These are phyloP conservation scores for Puccinellia tenuiflora DNA, from an alignment of 176 grass and related monocot genomes.

Conservation along the genomic window DNA sequence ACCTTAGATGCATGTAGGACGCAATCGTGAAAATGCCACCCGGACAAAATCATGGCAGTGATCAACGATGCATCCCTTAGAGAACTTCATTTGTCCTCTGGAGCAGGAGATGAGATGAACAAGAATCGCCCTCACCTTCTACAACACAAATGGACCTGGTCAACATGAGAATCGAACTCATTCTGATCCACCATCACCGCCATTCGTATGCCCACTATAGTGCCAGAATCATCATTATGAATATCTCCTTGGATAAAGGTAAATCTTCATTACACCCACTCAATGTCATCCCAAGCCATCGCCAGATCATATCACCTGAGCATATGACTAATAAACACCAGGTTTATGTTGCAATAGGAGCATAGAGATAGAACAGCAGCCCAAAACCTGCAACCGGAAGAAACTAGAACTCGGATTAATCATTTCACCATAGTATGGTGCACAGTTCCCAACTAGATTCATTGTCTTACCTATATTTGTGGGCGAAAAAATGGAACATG, in stretches of 20 bases:
- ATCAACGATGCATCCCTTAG: neutral
- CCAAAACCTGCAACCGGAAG: neutral
- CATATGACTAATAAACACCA: neutral
- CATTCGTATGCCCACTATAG: neutral
- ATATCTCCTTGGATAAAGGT: neutral
- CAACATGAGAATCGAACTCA: neutral
- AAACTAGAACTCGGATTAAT: neutral
- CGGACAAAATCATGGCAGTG: neutral
- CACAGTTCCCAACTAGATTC: neutral
- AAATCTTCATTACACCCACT: neutral
- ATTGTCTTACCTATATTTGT: neutral
- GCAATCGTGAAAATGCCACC: neutral
- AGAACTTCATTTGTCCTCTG: neutral
- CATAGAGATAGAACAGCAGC: neutral
- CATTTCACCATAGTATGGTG: neutral
- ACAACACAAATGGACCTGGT: neutral
- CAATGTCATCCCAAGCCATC: neutral
- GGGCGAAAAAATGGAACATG: neutral
- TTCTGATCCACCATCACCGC: neutral
- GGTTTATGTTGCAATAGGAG: neutral
- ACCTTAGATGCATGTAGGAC: neutral
- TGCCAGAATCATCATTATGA: neutral
- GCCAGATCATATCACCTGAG: neutral
- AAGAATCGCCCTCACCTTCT: neutral
- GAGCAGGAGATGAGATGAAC: neutral